phyloP scores from a whole-genome alignment of 2,329 filamentous ascomycete genomes.

The Diaporthe destruens region DNA sequence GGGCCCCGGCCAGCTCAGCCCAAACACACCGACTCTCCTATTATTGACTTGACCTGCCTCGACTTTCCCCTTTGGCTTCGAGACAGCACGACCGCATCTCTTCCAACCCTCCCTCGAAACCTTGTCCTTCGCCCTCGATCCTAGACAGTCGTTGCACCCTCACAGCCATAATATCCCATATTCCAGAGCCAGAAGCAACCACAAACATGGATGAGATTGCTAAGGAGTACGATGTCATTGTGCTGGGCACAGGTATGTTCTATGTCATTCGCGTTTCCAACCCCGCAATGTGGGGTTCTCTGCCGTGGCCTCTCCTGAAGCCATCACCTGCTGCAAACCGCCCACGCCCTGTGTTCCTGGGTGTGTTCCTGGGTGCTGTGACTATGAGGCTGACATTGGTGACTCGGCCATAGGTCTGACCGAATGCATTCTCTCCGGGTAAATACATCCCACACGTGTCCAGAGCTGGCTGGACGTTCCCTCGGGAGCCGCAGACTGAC shows the following conservation, averaged over 20 bases:
- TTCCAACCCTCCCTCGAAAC: constrained; percentile 39
- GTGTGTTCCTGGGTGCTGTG: constrained; percentile 40
- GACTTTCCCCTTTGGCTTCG: constrained; percentile 35
- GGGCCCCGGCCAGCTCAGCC: constrained; percentile 36
- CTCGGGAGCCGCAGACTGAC: constrained; percentile 20
- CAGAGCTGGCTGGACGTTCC: neutral
- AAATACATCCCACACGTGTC: constrained; percentile 49
- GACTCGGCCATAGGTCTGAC: constrained; percentile 78
- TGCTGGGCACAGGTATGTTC: constrained; percentile 92
- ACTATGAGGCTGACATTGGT: constrained; percentile 37
- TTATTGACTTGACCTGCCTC: constrained; percentile 34
- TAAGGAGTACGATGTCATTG: constrained; percentile 98
- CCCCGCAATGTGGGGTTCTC: constrained; percentile 47
- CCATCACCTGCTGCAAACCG: constrained; percentile 45
- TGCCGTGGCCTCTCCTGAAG: constrained; percentile 33
- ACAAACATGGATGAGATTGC: constrained; percentile 94
- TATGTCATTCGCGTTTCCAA: constrained; percentile 42
- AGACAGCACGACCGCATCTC: constrained; percentile 28
- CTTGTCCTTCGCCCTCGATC: constrained; percentile 32
- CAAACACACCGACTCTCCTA: constrained; percentile 39
- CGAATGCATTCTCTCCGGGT: constrained; percentile 99
- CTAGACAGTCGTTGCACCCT: constrained; percentile 29
- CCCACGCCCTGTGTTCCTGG: constrained; percentile 7
- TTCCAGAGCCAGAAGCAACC: constrained; percentile 33
- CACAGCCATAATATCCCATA: constrained; percentile 43